Percentiles rank a stretch among this genome's conserved stretches.
Conservation (phyloP, 805 yeast genomes). For the Candida maesae region DNA sequence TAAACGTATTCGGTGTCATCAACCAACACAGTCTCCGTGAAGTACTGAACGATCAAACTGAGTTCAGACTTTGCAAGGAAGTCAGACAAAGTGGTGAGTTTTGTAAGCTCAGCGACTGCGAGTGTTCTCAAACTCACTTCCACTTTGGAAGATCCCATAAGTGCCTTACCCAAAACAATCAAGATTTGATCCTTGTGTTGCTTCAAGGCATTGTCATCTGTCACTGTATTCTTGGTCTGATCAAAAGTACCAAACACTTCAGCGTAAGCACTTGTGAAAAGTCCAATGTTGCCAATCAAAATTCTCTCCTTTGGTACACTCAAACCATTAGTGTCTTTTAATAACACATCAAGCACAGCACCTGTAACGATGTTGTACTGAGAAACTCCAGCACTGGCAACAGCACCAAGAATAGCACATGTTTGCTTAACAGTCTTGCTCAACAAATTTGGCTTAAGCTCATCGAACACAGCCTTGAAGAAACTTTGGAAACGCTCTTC, state of each 20-base stretch:
- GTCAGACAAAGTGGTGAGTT: conserved; percentile 45
- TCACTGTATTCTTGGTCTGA: conserved; percentile 5
- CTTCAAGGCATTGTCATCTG: conserved; percentile 10
- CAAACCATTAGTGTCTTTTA: conserved; percentile 33
- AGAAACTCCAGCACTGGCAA: conserved; percentile 44
- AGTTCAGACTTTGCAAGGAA: conserved; percentile 54
- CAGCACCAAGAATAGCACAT: conserved; percentile 51
- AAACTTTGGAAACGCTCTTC: conserved; percentile 36
- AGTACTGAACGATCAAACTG: conserved; percentile 57
- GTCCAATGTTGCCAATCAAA: conserved; percentile 56
- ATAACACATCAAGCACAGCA: conserved; percentile 41
- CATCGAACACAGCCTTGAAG: conserved; percentile 40
- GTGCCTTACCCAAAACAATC: conserved; percentile 61
- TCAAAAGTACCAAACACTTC: conserved; percentile 37
- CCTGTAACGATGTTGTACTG: conserved; percentile 48
- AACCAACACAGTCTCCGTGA: conserved; percentile 56
- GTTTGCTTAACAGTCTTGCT: conserved; percentile 61
- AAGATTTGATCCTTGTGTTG: conserved; percentile 59
- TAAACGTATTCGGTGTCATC: conserved; percentile 50
- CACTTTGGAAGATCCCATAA: conserved; percentile 60
- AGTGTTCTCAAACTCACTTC: conserved; percentile 69
- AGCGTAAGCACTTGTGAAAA: conserved; percentile 48
- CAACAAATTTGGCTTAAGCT: conserved; percentile 49
- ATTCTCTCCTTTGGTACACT: conserved; percentile 57
- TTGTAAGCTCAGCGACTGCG: conserved; percentile 61